Percentiles rank a stretch among this genome's conserved stretches.
These are phyloP conservation scores for Apophysomyces ossiformis DNA, from an alignment of 371 early-diverging fungal species.

Conservation along the genomic window DNA sequence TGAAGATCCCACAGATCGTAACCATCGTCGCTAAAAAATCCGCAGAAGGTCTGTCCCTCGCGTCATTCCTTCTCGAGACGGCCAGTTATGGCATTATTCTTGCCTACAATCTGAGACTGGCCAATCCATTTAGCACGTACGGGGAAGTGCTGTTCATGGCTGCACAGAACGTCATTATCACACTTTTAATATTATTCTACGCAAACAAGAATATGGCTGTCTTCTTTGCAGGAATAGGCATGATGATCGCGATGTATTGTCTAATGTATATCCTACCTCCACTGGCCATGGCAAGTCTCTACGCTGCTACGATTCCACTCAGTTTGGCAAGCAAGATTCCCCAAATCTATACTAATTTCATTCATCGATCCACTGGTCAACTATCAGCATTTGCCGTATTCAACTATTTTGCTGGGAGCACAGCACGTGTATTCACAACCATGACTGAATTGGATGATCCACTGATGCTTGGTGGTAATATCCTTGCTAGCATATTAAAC, in stretches of 20 bases:
- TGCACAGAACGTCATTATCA: conserved; percentile 78
- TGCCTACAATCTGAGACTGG: conserved; percentile 82
- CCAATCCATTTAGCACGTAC: conserved; percentile 91
- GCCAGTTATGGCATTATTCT: conserved; percentile 76
- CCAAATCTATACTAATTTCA: conserved; percentile 83
- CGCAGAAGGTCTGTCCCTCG: conserved; percentile 81
- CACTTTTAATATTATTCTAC: conserved; percentile 72
- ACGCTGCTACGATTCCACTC: conserved; percentile 80
- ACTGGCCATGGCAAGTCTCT: conserved; percentile 61
- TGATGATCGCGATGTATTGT: conserved; percentile 41
- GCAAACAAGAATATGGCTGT: conserved; percentile 30
- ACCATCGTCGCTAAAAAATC: conserved; percentile 81
- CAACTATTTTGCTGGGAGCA: conserved; percentile 82
- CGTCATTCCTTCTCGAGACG: conserved; percentile 85
- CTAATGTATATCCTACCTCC: conserved; percentile 57
- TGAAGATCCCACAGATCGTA: conserved; percentile 96
- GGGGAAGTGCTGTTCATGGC: conserved; percentile 86
- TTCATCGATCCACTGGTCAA: conserved; percentile 83
- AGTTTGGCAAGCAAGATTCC: conserved; percentile 81
- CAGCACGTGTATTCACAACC: conserved; percentile 93
- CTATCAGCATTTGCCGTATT: conserved; percentile 87
- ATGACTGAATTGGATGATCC: conserved; percentile 85
- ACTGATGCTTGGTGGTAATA: conserved; percentile 69
- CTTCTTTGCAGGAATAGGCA: conserved; percentile 32
- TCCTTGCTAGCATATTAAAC: conserved; percentile 76